Evolutionary conservation across 306 rosid species (phyloP).

Genomic region (Castanospermum australe): DNA sequence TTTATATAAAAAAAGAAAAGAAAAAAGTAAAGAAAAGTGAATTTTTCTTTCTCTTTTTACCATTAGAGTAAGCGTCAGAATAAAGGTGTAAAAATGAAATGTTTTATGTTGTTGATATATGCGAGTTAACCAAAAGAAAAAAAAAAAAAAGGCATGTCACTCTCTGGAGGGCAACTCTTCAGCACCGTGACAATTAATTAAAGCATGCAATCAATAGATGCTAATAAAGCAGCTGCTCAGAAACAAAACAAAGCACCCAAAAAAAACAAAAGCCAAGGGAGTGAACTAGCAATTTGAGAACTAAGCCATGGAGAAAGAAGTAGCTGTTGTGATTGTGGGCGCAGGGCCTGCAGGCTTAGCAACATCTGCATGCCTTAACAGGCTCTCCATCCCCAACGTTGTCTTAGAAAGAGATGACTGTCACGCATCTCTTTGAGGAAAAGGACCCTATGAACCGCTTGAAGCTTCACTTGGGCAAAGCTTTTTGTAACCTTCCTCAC

Average conservation of each 20-base stretch:
- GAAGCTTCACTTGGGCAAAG: conserved; percentile 63
- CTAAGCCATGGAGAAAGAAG: conserved; percentile 36
- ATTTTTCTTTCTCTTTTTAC: no score
- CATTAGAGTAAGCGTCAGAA: no score
- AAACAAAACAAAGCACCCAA: background rate
- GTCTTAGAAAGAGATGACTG: conserved; percentile 65
- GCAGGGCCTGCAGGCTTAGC: conserved; percentile 73
- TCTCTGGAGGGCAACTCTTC: background rate
- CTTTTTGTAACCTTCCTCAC: conserved; percentile 57
- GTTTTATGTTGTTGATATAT: no score
- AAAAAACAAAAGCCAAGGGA: background rate
- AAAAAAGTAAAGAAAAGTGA: no score
- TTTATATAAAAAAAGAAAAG: no score
- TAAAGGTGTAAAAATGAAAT: no score
- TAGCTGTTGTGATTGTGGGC: conserved; percentile 55
- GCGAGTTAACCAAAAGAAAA: background rate
- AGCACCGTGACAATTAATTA: background rate
- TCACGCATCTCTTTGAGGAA: conserved; percentile 60
- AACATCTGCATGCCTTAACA: conserved; percentile 60
- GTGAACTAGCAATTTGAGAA: background rate
- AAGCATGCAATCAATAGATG: background rate
- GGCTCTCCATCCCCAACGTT: conserved; percentile 35
- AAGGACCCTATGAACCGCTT: conserved; percentile 63
- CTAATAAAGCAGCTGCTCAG: background rate
- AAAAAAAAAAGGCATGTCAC: background rate